Conservation (phyloP, 305 asterid species). For the Lippia alba region DNA sequence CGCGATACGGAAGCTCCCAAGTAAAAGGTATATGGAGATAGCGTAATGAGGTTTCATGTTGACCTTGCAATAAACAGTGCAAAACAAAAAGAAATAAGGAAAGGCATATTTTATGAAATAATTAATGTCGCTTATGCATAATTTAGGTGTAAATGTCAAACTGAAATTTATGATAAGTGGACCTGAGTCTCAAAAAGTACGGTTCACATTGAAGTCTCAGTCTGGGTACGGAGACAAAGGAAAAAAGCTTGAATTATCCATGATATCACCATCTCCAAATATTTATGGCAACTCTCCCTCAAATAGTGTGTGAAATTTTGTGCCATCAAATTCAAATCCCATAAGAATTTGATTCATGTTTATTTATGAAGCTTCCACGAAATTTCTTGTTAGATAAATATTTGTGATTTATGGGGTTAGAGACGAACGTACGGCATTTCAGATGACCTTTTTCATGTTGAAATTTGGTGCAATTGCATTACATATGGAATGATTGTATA, state of each 20-base stretch:
- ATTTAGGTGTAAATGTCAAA: conserved; percentile 24
- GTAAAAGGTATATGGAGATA: background rate
- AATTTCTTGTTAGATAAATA: background rate
- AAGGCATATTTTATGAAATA: background rate
- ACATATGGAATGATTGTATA: too few species aligned
- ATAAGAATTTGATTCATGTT: background rate
- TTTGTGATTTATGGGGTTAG: background rate
- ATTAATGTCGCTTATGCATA: conserved; percentile 10
- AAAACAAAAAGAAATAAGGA: background rate
- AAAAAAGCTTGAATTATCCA: conserved; percentile 5
- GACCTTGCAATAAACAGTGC: conserved; percentile 33
- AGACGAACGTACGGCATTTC: conserved; percentile 29
- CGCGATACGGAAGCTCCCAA: background rate
- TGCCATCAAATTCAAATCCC: conserved; percentile 20
- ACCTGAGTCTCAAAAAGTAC: conserved; percentile 49
- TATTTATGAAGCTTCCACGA: conserved; percentile 11
- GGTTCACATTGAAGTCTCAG: conserved; percentile 26
- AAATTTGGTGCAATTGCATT: background rate
- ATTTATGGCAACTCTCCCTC: background rate
- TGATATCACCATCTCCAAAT: background rate
- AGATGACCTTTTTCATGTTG: conserved; percentile 28
- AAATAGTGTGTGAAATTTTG: background rate
- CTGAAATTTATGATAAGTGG: conserved; percentile 54
- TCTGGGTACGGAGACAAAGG: conserved; percentile 39
- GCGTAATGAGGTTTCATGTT: conserved; percentile 20